Conservation (phyloP, 2,329 filamentous ascomycete species). For the Aspergillus ruber region DNA sequence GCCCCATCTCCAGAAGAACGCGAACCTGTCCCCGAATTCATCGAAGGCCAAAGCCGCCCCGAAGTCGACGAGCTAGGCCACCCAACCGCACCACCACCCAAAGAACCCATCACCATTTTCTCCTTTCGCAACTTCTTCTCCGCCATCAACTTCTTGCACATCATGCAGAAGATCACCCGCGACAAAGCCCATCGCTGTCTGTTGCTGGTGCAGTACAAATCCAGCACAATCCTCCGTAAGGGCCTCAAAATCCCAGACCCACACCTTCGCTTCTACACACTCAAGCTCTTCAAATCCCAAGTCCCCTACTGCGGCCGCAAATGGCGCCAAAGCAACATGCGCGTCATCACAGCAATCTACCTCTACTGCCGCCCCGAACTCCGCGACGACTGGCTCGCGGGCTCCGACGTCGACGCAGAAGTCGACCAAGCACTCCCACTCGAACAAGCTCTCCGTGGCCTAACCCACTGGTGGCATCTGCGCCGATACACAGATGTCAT, state of each 20-base stretch:
- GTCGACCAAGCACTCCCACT: slow-evolving; percentile 88
- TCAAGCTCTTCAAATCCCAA: slow-evolving; percentile 98
- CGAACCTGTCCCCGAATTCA: slow-evolving; percentile 16
- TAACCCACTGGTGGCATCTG: slow-evolving; percentile 94
- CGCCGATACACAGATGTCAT: slow-evolving; percentile 74
- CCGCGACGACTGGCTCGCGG: slow-evolving; percentile 86
- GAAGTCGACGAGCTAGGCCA: slow-evolving; percentile 84
- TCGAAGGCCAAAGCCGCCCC: slow-evolving; percentile 33
- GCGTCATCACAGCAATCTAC: slow-evolving; percentile 95
- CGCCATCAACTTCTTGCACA: slow-evolving; percentile 86
- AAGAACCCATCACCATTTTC: slow-evolving; percentile 72
- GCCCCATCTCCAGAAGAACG: slow-evolving; percentile 19
- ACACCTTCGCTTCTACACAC: slow-evolving; percentile 80
- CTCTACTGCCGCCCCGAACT: slow-evolving; percentile 88
- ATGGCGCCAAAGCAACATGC: slow-evolving; percentile 98
- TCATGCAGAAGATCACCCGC: slow-evolving; percentile 97
- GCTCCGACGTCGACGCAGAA: slow-evolving; percentile 84
- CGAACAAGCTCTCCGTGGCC: slow-evolving; percentile 78
- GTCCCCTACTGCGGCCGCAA: slow-evolving; percentile 97
- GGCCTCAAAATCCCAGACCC: slow-evolving; percentile 84
- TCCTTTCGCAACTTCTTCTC: slow-evolving; percentile 94
- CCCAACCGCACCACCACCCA: slow-evolving; percentile 62
- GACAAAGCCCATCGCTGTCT: slow-evolving; percentile 92
- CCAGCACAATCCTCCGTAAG: slow-evolving; percentile 83
- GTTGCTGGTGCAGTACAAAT: slow-evolving; percentile 92